Conservation (phyloP, 306 rosid species). For the Castanea sativa region DNA sequence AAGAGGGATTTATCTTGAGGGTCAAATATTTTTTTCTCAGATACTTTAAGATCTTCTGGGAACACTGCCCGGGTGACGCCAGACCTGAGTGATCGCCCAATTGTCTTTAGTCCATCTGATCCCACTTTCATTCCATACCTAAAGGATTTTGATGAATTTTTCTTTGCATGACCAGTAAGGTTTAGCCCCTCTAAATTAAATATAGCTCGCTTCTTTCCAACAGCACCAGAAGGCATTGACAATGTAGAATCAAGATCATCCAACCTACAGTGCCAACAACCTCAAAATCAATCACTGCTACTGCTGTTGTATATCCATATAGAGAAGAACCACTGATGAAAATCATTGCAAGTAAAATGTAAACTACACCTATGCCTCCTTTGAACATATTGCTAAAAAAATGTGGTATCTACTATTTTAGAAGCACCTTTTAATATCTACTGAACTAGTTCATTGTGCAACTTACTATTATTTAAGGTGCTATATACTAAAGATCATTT, state of each 20-base stretch:
- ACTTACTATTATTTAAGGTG: no score
- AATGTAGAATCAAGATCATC: slow-evolving; percentile 56
- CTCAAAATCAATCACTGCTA: background rate
- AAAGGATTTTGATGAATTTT: slow-evolving; percentile 52
- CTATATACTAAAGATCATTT: no score
- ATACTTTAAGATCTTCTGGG: slow-evolving; percentile 75
- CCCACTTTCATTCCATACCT: slow-evolving; percentile 49
- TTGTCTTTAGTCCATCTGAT: slow-evolving; percentile 71
- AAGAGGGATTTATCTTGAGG: slow-evolving; percentile 83
- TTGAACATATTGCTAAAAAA: no score
- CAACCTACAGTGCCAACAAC: slow-evolving; percentile 51
- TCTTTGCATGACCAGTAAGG: slow-evolving; percentile 34
- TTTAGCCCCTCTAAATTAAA: slow-evolving; percentile 49
- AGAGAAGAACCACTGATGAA: no score
- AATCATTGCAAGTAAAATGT: no score
- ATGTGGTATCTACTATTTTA: no score
- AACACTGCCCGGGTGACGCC: slow-evolving; percentile 63
- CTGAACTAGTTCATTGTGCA: no score
- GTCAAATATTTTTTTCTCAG: slow-evolving; percentile 66
- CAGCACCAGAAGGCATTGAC: slow-evolving; percentile 32
- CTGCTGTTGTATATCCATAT: background rate
- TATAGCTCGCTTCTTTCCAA: slow-evolving; percentile 51
- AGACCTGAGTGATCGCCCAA: slow-evolving; percentile 67
- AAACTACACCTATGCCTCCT: no score
- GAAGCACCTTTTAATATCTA: no score